A percentile compares a stretch with the other conserved stretches of the same genome.
phyloP scores from a whole-genome alignment of 2,329 filamentous ascomycete species.

The Colletotrichum sp. region DNA sequence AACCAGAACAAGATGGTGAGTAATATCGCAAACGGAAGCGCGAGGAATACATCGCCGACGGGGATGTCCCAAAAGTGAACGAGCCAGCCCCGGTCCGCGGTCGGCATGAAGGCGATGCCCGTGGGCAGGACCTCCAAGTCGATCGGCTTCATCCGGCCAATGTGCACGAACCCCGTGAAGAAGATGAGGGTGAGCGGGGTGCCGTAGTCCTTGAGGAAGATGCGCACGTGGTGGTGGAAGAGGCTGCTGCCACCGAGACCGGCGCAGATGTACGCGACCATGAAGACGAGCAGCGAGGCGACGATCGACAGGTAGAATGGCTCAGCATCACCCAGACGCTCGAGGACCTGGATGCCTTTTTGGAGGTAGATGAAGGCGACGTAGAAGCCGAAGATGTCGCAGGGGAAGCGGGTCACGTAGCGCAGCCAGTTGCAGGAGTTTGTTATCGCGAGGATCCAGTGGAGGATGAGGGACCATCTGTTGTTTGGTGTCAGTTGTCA shows the following conservation, averaged over 20 bases:
- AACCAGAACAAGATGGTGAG: slow-evolving; percentile 89
- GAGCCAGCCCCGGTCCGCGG: slow-evolving; percentile 75
- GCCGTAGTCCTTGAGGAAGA: slow-evolving; percentile 90
- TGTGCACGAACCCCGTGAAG: slow-evolving; percentile 88
- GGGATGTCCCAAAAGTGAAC: slow-evolving; percentile 81
- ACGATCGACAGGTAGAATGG: slow-evolving; percentile 82
- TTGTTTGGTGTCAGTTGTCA: neutral
- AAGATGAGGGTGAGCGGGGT: slow-evolving; percentile 84
- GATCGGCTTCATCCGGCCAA: slow-evolving; percentile 80
- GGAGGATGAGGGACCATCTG: slow-evolving; percentile 83
- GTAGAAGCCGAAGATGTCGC: slow-evolving; percentile 94
- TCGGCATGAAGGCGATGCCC: slow-evolving; percentile 79
- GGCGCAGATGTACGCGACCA: slow-evolving; percentile 76
- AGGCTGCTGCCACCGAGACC: slow-evolving; percentile 73
- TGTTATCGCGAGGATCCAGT: slow-evolving; percentile 82
- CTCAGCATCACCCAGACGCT: slow-evolving; percentile 69
- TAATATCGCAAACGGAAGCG: slow-evolving; percentile 84
- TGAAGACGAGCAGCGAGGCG: slow-evolving; percentile 78
- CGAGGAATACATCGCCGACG: slow-evolving; percentile 77
- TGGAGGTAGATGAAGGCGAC: slow-evolving; percentile 92
- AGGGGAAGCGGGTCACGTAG: slow-evolving; percentile 90
- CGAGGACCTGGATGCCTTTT: slow-evolving; percentile 87
- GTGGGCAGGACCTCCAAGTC: slow-evolving; percentile 76
- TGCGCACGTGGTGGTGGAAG: slow-evolving; percentile 76
- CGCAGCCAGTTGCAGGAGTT: slow-evolving; percentile 89